Conservation (phyloP, 2,329 filamentous ascomycete species). For the Neopestalotiopsis sp. region DNA sequence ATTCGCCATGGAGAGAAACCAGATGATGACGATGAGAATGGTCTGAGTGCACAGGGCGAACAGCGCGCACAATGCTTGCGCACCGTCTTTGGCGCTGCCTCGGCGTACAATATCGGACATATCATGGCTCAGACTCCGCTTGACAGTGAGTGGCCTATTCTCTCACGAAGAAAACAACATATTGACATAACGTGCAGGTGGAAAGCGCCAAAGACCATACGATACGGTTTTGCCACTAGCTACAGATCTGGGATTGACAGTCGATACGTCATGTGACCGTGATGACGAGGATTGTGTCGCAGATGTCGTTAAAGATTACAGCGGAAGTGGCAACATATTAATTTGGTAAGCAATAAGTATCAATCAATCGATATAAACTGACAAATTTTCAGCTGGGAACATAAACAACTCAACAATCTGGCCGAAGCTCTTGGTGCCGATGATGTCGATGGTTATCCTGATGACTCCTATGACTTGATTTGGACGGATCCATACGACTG, state of each 20-base stretch:
- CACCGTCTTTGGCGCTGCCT: constrained; percentile 57
- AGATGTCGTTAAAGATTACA: constrained; percentile 52
- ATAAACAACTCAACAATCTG: constrained; percentile 58
- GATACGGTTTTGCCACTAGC: constrained; percentile 64
- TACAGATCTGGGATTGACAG: constrained; percentile 56
- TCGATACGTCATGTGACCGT: constrained; percentile 62
- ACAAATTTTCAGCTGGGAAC: constrained; percentile 56
- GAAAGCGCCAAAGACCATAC: constrained; percentile 57
- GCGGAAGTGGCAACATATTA: constrained; percentile 60
- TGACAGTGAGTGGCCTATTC: constrained; percentile 33
- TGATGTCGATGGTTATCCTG: constrained; percentile 54
- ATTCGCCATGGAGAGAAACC: constrained; percentile 72
- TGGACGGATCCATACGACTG: constrained; percentile 63
- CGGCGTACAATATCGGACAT: constrained; percentile 60
- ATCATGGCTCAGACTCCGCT: constrained; percentile 58
- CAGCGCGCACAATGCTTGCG: constrained; percentile 65
- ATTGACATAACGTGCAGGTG: constrained; percentile 41
- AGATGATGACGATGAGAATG: constrained; percentile 44
- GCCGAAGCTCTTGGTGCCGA: constrained; percentile 54
- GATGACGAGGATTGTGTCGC: constrained; percentile 61
- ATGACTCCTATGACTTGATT: constrained; percentile 58
- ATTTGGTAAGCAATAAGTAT: constrained; percentile 48
- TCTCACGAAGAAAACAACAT: not conserved
- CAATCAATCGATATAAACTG: not conserved
- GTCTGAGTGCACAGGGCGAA: constrained; percentile 56